Percentiles rank a stretch among this genome's conserved stretches.
Evolutionary conservation across 306 rosid species (phyloP).

Genomic region (Prunus mongolica): DNA sequence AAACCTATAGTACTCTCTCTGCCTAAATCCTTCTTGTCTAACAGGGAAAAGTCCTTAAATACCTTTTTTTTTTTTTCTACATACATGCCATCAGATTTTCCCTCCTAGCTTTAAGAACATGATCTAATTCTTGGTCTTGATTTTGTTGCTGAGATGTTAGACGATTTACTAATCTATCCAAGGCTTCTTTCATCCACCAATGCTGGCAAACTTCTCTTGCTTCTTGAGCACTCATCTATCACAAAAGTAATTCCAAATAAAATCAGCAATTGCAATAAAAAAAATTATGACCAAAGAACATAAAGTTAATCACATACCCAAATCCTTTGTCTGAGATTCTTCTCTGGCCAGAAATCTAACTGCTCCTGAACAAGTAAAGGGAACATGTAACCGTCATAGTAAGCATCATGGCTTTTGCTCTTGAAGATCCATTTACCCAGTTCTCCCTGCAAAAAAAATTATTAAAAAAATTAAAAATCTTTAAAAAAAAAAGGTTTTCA

Average conservation of each 20-base stretch:
- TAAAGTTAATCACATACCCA: slow-evolving; percentile 51
- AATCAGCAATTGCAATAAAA: background rate
- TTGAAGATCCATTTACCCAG: slow-evolving; percentile 90
- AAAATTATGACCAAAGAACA: background rate
- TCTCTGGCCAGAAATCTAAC: slow-evolving; percentile 86
- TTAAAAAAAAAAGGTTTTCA: background rate
- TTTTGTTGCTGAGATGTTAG: slow-evolving; percentile 36
- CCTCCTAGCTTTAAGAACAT: slow-evolving; percentile 26
- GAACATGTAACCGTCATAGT: slow-evolving; percentile 87
- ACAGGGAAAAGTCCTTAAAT: slow-evolving; percentile 17
- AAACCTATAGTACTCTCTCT: slow-evolving; percentile 17
- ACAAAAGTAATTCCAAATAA: background rate
- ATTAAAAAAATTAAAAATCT: too few relatives aligned
- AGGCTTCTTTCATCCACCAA: slow-evolving; percentile 97
- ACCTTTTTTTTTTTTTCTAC: slow-evolving; percentile 9
- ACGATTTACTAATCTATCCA: slow-evolving; percentile 61
- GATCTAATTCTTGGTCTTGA: slow-evolving; percentile 15
- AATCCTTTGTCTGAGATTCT: slow-evolving; percentile 59
- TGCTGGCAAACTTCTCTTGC: slow-evolving; percentile 84
- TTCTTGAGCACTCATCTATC: slow-evolving; percentile 66
- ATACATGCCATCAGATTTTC: slow-evolving; percentile 38
- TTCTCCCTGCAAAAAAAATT: slow-evolving; percentile 41
- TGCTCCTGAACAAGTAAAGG: slow-evolving; percentile 81
- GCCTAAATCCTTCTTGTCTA: slow-evolving; percentile 5
- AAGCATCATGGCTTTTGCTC: slow-evolving; percentile 74